phyloP scores from a whole-genome alignment of 2,329 filamentous ascomycete species.

The Microcyclospora tardicrescens region DNA sequence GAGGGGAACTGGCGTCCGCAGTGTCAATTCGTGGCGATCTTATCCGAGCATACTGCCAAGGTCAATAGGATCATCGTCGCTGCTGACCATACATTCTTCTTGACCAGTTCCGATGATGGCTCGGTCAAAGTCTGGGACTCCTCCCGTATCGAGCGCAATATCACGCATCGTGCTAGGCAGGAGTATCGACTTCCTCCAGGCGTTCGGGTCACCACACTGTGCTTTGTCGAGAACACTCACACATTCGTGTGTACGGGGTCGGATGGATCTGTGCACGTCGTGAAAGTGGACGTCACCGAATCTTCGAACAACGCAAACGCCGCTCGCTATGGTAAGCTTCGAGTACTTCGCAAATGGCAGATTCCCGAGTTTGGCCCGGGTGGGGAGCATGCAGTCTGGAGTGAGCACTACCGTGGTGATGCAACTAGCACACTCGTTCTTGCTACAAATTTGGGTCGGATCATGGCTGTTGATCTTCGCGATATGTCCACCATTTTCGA shows the following conservation, averaged over 20 bases:
- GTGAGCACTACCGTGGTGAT: constrained; percentile 80
- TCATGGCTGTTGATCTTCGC: constrained; percentile 74
- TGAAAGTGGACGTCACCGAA: constrained; percentile 61
- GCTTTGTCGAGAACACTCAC: constrained; percentile 88
- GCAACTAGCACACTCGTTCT: constrained; percentile 70
- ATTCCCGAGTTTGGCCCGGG: constrained; percentile 37
- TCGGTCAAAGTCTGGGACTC: constrained; percentile 90
- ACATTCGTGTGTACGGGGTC: constrained; percentile 83
- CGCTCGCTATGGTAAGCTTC: constrained; percentile 63
- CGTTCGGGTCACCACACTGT: constrained; percentile 64
- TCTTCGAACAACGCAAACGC: constrained; percentile 40
- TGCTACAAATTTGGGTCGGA: constrained; percentile 71
- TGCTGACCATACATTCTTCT: constrained; percentile 86
- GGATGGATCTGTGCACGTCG: constrained; percentile 80
- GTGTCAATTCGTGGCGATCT: constrained; percentile 72
- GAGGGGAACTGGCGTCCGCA: constrained; percentile 68
- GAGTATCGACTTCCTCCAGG: constrained; percentile 65
- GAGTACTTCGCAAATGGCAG: constrained; percentile 65
- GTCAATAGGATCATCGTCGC: constrained; percentile 72
- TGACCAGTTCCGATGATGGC: constrained; percentile 86
- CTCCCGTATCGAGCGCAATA: constrained; percentile 75
- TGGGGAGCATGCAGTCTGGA: constrained; percentile 73
- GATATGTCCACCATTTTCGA: constrained; percentile 72
- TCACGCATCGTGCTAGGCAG: constrained; percentile 74
- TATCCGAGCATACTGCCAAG: constrained; percentile 72